Conservation (phyloP, 1,284 basidiomycete species). For the Ganoderma lingzhi region DNA sequence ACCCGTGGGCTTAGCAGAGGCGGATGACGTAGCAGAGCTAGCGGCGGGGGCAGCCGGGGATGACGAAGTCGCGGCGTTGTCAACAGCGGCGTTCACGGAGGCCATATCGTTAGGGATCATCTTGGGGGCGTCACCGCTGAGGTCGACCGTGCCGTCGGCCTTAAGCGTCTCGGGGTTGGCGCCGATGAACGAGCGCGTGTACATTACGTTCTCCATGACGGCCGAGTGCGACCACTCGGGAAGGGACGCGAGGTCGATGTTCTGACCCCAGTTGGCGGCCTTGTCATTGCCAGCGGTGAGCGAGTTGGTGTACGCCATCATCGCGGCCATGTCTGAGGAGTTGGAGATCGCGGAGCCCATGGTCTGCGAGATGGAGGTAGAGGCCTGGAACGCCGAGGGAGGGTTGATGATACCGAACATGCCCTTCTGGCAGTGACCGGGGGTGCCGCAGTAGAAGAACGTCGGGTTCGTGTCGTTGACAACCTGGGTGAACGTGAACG, state of each 20-base stretch:
- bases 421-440: conserved; percentile 73
- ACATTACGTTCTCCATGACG: conserved; percentile 47
- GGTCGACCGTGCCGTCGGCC: conserved; percentile 60
- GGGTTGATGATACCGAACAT: conserved; percentile 87
- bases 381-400: conserved; percentile 51
- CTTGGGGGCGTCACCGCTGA: conserved; percentile 56
- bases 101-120: conserved; percentile 67
- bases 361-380: conserved; percentile 58
- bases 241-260: conserved; percentile 62
- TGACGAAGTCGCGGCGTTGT: conserved; percentile 38
- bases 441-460: conserved; percentile 77
- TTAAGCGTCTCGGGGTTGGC: conserved; percentile 64
- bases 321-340: conserved; percentile 63
- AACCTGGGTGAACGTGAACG: conserved; percentile 71
- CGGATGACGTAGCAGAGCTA: conserved; percentile 38
- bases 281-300: conserved; percentile 54
- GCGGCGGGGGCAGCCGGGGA: conserved; percentile 36
- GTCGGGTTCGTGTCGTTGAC: conserved; percentile 76
- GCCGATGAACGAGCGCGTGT: conserved; percentile 65
- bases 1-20: conserved; percentile 34
- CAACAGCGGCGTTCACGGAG: conserved; percentile 43
- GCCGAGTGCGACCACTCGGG: conserved; percentile 60
- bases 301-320: conserved; percentile 57
- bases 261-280: conserved; percentile 68
- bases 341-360: conserved; percentile 57